Conservation (phyloP, 164 flowering plant genomes). For the Berberis thunbergii region DNA sequence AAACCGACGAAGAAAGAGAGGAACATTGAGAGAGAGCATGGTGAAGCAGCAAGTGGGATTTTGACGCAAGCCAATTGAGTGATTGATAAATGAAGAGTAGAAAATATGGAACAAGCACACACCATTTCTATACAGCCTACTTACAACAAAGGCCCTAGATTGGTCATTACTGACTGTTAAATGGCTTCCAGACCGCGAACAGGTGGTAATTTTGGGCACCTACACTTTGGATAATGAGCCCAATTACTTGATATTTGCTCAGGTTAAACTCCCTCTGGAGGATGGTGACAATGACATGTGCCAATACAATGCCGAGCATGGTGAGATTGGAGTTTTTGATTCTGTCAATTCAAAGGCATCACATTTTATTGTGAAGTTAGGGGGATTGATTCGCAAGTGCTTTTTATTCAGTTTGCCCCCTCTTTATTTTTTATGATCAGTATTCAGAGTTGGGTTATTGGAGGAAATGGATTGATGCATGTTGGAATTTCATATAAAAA, state of each 20-base stretch:
- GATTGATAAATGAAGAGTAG: slow-evolving; percentile 79
- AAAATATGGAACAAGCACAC: slow-evolving; percentile 98
- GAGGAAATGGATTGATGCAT: too few species aligned
- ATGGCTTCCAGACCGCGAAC: slow-evolving; percentile 87
- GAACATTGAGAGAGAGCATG: slow-evolving; percentile 18
- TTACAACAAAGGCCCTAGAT: slow-evolving; percentile 89
- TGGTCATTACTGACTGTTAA: slow-evolving; percentile 97
- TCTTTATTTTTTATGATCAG: too few species aligned
- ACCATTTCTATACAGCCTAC: slow-evolving; percentile 86
- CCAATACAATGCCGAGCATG: too few species aligned
- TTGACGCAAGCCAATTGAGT: slow-evolving; percentile 39
- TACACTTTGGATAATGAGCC: slow-evolving; percentile 96
- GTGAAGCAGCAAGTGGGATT: slow-evolving; percentile 80
- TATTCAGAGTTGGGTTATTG: too few species aligned
- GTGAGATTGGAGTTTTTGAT: too few species aligned
- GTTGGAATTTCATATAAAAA: too few species aligned
- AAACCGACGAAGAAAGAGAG: too few species aligned
- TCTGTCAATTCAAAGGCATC: too few species aligned
- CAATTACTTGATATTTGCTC: slow-evolving; percentile 81
- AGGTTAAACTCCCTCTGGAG: not conserved
- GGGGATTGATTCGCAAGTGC: too few species aligned
- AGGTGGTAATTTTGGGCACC: slow-evolving; percentile 88
- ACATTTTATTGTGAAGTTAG: not conserved
- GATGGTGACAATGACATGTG: too few species aligned
- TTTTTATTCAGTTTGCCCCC: too few species aligned